Base-by-base conservation (phyloP, 352 stramenopile genomes). In the Phytopythium mirpurense region DNA sequence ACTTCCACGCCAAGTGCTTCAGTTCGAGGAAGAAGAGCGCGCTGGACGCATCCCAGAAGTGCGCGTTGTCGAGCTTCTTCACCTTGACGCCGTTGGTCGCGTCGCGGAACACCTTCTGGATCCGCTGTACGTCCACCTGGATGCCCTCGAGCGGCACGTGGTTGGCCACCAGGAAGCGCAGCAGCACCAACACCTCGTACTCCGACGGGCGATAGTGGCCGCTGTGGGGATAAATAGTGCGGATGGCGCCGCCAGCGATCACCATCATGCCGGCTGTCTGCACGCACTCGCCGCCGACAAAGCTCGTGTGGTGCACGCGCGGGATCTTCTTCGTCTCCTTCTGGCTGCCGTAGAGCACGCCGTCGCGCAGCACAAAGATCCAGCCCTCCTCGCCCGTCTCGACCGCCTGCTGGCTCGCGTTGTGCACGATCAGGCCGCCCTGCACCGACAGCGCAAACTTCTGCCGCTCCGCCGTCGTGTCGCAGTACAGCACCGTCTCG, bases 291-390 rank as follows among this genome's bases (percentile, higher is more conserved):
- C 96, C 95, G 19, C 83, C 93, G 48, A 98, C 98, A 62, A 99
- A 98, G 51, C 93, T 98, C 14, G 93, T 98, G 69, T 99, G 96
- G 64, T 99, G 96, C 61, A 99, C 98, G 43, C 96, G 88, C 52
- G 94, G 86, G 50, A 86, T 86, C 52, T 93, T 89, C 60, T 89
- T 90, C 38, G 92, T 98, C 53, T 97, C 90, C 55, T 99, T 99
- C 59, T 96, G 82, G 0, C 83, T 83, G 24, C 89, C 95, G 70
- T 98, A 99, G 15, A 98, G 68, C 14, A 93, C 83, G 48, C 92
- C 83, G 70, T 99, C 94, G 7, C 94, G 87, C 18, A 98, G 64
- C 10, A 99, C 94, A 72, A 99, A 98, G 54, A 99, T 98, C 95
- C 95, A 98, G 35, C 93, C 93, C 58, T 98, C 89, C 7, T 90